Conservation (phyloP, 2,329 filamentous ascomycete species). For the Plenodomus tracheiphilus region DNA sequence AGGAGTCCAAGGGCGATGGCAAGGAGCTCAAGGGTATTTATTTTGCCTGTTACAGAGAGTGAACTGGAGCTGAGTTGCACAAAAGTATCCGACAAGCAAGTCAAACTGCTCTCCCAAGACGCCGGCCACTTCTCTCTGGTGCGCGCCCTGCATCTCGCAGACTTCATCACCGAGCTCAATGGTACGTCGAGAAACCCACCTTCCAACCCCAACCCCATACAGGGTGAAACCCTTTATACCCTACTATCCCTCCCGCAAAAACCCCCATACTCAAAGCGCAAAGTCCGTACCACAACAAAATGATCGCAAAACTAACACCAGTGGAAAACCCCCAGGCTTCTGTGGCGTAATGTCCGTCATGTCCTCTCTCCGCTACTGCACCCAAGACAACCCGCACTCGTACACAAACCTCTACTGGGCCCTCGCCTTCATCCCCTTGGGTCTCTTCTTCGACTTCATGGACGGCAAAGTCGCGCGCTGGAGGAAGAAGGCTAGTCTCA, state of each 20-base stretch:
- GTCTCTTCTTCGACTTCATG: conserved; percentile 94
- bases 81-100: conserved; percentile 78
- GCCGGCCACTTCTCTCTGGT: conserved; percentile 70
- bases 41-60: conserved; percentile 45
- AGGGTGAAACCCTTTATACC: not conserved
- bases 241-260: not conserved
- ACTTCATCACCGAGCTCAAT: conserved; percentile 83
- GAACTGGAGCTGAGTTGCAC: no score
- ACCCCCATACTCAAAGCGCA: no score
- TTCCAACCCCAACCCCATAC: no score
- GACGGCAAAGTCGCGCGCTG: conserved; percentile 95
- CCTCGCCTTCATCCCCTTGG: conserved; percentile 81
- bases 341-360: conserved; percentile 95
- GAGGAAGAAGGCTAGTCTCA: conserved; percentile 94
- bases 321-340: conserved; percentile 66
- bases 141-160: conserved; percentile 71
- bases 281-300: no score
- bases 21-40: conserved; percentile 43
- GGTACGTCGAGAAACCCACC: no score
- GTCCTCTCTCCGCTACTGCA: conserved; percentile 90
- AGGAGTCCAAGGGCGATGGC: conserved; percentile 24
- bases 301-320: no score
- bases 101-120: conserved; percentile 69
- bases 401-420: conserved; percentile 77
- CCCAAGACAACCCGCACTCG: conserved; percentile 66